Evolutionary conservation across 768 basidiomycete species (phyloP).

Genomic region (Tylopilus rubrobrunneus): DNA sequence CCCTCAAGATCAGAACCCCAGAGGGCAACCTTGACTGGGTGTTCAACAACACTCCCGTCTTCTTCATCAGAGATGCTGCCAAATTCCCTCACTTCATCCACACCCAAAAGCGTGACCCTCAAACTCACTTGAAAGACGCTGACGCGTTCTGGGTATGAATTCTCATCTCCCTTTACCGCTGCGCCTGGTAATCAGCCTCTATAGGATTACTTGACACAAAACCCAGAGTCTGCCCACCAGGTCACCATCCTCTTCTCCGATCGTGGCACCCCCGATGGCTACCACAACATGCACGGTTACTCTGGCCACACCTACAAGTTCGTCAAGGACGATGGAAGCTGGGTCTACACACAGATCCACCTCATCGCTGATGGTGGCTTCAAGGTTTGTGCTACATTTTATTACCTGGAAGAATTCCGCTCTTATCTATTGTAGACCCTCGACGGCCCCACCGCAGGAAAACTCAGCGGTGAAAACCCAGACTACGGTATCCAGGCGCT

Average conservation of each 20-base stretch:
- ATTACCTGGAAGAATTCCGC: background rate
- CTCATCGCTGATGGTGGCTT: slow-evolving; percentile 74
- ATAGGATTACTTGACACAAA: slow-evolving; percentile 85
- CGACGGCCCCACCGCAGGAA: slow-evolving; percentile 58
- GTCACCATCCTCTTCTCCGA: slow-evolving; percentile 92
- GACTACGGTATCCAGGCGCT: slow-evolving; percentile 82
- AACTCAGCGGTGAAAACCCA: slow-evolving; percentile 69
- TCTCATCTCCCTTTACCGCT: background rate
- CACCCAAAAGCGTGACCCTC: slow-evolving; percentile 88
- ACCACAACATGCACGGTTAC: slow-evolving; percentile 85
- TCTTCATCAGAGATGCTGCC: slow-evolving; percentile 83
- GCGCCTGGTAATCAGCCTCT: background rate
- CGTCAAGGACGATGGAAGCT: slow-evolving; percentile 78
- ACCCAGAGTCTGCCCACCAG: slow-evolving; percentile 88
- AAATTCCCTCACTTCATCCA: slow-evolving; percentile 96
- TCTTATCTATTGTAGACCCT: slow-evolving; percentile 50
- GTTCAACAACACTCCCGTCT: slow-evolving; percentile 89
- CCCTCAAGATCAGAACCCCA: slow-evolving; percentile 83
- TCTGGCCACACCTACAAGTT: slow-evolving; percentile 91
- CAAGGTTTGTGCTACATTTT: slow-evolving; percentile 45
- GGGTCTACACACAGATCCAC: slow-evolving; percentile 87
- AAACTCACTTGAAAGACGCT: slow-evolving; percentile 85
- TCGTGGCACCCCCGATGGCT: slow-evolving; percentile 91
- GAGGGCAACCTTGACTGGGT: slow-evolving; percentile 94
- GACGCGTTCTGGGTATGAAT: slow-evolving; percentile 76